These are phyloP conservation scores for Acanthamoeba culbertsoni DNA, from an alignment of 208 protist species.

Conservation along the genomic window DNA sequence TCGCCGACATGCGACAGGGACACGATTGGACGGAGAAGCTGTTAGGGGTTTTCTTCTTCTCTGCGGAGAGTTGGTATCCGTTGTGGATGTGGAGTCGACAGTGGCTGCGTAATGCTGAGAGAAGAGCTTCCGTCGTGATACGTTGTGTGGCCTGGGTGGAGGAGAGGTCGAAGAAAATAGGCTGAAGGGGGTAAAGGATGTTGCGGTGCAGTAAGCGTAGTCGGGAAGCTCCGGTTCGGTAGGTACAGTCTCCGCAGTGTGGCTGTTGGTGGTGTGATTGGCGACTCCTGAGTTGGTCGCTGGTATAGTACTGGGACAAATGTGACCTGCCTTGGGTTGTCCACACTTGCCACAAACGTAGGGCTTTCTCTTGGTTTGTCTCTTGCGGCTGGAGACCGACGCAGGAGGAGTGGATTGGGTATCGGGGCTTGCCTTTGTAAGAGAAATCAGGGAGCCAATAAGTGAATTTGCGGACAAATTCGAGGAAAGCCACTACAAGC, in stretches of 20 bases:
- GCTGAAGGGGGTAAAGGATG: neutral
- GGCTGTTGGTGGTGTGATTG: neutral
- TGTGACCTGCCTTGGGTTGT: neutral
- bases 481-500: neutral
- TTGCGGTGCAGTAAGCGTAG: neutral
- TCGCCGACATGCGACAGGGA: too few species aligned
- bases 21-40: too few species aligned
- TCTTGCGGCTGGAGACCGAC: neutral
- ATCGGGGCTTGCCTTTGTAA: neutral
- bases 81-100: too few species aligned
- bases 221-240: neutral
- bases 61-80: too few species aligned
- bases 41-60: too few species aligned
- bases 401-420: neutral
- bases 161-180: neutral
- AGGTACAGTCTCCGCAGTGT: neutral
- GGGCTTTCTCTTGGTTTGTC: neutral
- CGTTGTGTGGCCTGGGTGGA: too few species aligned
- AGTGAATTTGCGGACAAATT: neutral
- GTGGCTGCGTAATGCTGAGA: too few species aligned
- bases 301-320: neutral
- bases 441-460: neutral
- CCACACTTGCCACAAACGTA: neutral
- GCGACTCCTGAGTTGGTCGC: neutral
- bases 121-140: too few species aligned